Conservation (phyloP, 495 filamentous ascomycete species). For the Aspergillus nidulans region DNA sequence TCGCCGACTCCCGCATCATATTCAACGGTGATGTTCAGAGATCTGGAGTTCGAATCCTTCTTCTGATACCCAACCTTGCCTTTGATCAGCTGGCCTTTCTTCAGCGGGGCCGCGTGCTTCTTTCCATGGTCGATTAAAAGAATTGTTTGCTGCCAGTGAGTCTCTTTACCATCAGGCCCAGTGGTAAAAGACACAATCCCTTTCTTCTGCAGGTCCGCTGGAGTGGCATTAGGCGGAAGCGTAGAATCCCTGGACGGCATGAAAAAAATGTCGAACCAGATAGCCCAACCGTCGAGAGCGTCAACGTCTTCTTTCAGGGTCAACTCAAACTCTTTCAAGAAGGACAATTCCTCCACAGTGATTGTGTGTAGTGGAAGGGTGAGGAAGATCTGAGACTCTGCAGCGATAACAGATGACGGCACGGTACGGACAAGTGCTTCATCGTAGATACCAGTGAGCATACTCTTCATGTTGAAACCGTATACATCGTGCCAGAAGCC, state of each 20-base stretch:
- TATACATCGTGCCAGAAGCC: constrained; percentile 68
- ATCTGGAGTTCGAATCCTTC: constrained; percentile 40
- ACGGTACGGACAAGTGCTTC: constrained; percentile 54
- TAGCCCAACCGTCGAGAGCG: constrained; percentile 54
- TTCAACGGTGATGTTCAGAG: constrained; percentile 44
- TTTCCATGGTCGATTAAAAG: constrained; percentile 43
- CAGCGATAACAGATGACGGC: constrained; percentile 39
- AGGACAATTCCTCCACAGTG: constrained; percentile 52
- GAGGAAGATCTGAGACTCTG: constrained; percentile 48
- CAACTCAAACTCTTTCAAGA: constrained; percentile 52
- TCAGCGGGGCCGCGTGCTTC: constrained; percentile 29
- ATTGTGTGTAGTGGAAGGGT: constrained; percentile 53
- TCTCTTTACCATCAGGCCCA: constrained; percentile 47
- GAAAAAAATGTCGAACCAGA: constrained; percentile 67
- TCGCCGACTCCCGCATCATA: constrained; percentile 38
- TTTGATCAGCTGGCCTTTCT: constrained; percentile 46
- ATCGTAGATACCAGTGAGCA: constrained; percentile 55
- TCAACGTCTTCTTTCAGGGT: constrained; percentile 51
- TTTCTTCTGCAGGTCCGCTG: constrained; percentile 43
- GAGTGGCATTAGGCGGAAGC: constrained; percentile 40
- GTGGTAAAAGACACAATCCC: constrained; percentile 51
- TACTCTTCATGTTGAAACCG: constrained; percentile 53
- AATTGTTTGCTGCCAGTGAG: constrained; percentile 51
- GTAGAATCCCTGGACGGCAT: constrained; percentile 42
- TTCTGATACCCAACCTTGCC: constrained; percentile 50